Evolutionary conservation across 1,139 yeast genomes (phyloP), one percentile per base, ranked within the genome.

Genomic region (Debaryomyces sp.): DNA sequence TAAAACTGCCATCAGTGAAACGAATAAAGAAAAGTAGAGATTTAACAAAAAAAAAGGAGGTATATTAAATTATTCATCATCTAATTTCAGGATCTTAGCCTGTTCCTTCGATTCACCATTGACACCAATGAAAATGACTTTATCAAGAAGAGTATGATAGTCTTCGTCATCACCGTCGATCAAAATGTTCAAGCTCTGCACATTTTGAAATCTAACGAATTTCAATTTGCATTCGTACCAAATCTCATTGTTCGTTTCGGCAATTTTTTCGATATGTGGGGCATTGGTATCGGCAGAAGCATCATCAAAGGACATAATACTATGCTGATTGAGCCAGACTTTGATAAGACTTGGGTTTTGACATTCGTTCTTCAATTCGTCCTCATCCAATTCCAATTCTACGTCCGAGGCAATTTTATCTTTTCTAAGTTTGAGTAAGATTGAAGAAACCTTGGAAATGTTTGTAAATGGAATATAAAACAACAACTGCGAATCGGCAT

Each of bases 141-240:
- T 77, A 34, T 83, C 82, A 27, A 84, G 52, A 2, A 73, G 57
- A 0, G 88, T 83, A 50, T 82, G 81, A 44, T 55, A 67, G 56
- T 84, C 89, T 55, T 82, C 88, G 56, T 85, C 88, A 1, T 71
- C 84, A 22, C 89, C 89, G 51, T 84, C 88, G 30, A 85, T 56
- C 59, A 84, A 81, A 10, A 85, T 56, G 50, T 77, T 80, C 47
- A 85, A 59, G 40, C 79, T 76, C 47, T 78, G 76, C 12, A 82
- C 85, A 51, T 79, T 80, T 62, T 85, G 89, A 67, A 85, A 85
- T 50, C 82, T 70, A 32, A 85, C 90, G 59, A 65, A 84, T 54
- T 82, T 77, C 41, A 85, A 64, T 60, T 73, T 78, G 51, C 80
- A 60, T 56, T 81, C 85, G 53, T 70, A 67, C 87, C 87, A 84